phyloP scores from a whole-genome alignment of 176 grass and related monocot species.

The Hordeum marinum region DNA sequence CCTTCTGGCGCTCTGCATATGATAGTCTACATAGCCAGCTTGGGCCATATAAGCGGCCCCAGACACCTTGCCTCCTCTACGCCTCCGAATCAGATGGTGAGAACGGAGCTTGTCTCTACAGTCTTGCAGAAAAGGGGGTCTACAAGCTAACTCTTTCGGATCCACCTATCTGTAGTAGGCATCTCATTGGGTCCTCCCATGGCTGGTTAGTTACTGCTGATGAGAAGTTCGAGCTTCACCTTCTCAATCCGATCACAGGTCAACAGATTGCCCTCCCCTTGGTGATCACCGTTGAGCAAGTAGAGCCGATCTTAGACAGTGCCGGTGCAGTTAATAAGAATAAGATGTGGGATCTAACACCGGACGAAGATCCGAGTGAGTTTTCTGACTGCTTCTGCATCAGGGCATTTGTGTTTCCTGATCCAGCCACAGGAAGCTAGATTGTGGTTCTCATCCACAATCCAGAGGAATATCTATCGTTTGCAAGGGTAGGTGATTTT shows the following conservation, averaged over 20 bases:
- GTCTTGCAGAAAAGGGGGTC: not conserved
- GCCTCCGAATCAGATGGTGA: not conserved
- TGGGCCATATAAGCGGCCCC: not conserved
- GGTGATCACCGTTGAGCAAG: not conserved
- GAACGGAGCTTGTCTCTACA: not conserved
- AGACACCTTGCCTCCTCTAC: constrained; percentile 6
- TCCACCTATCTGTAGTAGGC: not conserved
- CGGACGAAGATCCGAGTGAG: not conserved
- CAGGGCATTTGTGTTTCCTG: constrained; percentile 14
- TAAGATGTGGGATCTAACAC: not conserved
- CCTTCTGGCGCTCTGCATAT: not conserved
- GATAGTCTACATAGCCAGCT: not conserved
- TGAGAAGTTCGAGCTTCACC: not conserved
- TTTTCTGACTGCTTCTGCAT: not conserved
- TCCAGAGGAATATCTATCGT: not conserved
- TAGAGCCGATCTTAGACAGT: not conserved
- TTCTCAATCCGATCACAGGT: not conserved
- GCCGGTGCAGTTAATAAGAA: not conserved
- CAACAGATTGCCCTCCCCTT: not conserved
- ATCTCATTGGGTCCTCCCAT: constrained; percentile 4
- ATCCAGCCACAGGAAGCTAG: not conserved
- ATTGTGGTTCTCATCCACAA: constrained; percentile 13
- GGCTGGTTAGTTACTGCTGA: not conserved
- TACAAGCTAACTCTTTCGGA: not conserved
- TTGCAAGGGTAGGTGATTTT: constrained; percentile 6